Evolutionary conservation across 768 basidiomycete genomes (phyloP).

Genomic region (Psilocybe cyanescens): DNA sequence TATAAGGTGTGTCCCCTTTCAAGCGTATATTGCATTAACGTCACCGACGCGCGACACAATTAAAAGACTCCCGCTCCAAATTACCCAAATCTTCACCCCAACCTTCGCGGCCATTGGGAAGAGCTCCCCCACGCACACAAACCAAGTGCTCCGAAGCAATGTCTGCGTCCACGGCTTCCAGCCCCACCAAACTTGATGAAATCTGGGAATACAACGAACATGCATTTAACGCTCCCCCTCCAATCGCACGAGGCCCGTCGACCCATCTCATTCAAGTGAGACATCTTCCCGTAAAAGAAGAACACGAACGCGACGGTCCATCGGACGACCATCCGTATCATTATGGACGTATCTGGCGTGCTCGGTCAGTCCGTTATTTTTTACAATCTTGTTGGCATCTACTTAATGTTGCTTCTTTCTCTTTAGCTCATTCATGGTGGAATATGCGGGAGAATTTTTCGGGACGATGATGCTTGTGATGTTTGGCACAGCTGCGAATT

Average conservation of each 20-base stretch:
- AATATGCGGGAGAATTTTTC: slow-evolving; percentile 52
- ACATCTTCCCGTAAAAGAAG: neutral
- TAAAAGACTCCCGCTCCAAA: too few relatives aligned
- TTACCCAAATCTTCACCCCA: too few relatives aligned
- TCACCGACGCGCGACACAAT: too few relatives aligned
- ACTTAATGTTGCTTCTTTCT: neutral
- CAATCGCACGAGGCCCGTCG: neutral
- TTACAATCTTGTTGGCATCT: neutral
- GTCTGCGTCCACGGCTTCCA: neutral
- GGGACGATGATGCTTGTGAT: slow-evolving; percentile 56
- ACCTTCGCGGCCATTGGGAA: too few relatives aligned
- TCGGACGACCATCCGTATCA: slow-evolving; percentile 1
- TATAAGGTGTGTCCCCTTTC: too few relatives aligned
- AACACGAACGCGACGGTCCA: neutral
- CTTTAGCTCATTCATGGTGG: neutral
- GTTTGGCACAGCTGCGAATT: slow-evolving; percentile 55
- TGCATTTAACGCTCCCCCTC: neutral
- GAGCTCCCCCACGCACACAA: neutral
- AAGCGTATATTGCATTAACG: too few relatives aligned
- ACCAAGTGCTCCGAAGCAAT: neutral
- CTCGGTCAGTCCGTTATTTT: neutral
- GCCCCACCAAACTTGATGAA: neutral
- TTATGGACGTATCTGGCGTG: slow-evolving; percentile 3
- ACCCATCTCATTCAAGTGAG: neutral
- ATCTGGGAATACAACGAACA: neutral